Evolutionary conservation across 1,139 yeast species (phyloP), one percentile per base, ranked within the genome.

Genomic region (Hemisphaericaspora xylofermentans): DNA sequence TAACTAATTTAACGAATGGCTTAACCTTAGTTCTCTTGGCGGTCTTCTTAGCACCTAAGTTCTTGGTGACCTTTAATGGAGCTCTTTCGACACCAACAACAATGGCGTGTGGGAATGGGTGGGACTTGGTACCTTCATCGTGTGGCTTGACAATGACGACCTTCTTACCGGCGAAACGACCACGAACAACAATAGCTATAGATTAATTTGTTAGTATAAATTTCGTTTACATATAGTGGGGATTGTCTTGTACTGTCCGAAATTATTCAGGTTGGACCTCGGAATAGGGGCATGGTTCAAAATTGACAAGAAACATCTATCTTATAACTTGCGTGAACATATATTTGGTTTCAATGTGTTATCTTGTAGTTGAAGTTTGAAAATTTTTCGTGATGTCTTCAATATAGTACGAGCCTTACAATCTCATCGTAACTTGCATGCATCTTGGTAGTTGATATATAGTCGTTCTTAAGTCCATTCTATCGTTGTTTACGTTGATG

Each of bases 121-220:
- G 97, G 54, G 95, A 71, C 81, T 93, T 94, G 80, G 98, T 82
- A 71, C 99, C 99, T 68, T 93, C 98, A 71, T 94, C 98, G 74
- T 88, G 95, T 64, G 97, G 94, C 79, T 88, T 89, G 72, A 94
- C 93, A 74, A 94, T 89, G 74, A 94, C 98, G 61, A 94, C 98
- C 87, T 94, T 94, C 88, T 91, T 93, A 83, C 99, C 99, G 74
- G 99, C 99, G 88, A 83, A 93, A 82, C 98, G 94, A 72, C 99
- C 99, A 78, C 98, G 94, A 77, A 93, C 96, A 74, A 93, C 91
- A 79, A 93, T 91, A 80, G 98, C 98, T 58, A 58, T 87, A 68
- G 47, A 43, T 25, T 47, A 47, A 43, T 47, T 24, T 6, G 76
- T 71, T 71, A 67, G 71, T 67, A 68, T 41, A 31, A 8, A 12